Base-by-base conservation (phyloP, 805 yeast species). In the Kazachstania bromeliacearum region DNA sequence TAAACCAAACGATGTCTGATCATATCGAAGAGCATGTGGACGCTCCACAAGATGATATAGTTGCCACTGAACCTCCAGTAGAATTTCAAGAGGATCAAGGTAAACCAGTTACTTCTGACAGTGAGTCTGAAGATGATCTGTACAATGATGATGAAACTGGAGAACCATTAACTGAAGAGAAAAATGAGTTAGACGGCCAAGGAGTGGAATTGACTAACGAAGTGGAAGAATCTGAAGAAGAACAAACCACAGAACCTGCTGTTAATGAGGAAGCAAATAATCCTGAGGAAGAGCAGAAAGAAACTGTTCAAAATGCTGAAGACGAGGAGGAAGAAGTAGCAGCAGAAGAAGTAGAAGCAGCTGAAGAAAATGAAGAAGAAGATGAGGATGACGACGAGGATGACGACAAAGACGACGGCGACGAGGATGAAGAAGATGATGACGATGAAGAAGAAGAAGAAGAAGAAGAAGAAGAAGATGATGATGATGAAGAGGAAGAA, bases 381-480 rank as follows among this genome's bases (percentile, higher is more conserved):
- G 31, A 24, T 13, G 35, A 22, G 13, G 34, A 16, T 6, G 24
- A 14, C 1, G 30, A 25, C 5, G 33, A 40, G 23, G 27, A 27
- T 8, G 34, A 26, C 3, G 42, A 36, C n/a, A 22, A 31, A 8
- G 34, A 36, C 1, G 36, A 41, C 8, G 44, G 37, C 5, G 36
- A 31, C 15, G 53, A 50, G 5, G 46, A 45, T 17, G 45, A 42
- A 5, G 47, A 34, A 6, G 38, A 38, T 9, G 38, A 36, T 3
- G 33, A 35, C 2, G 33, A 37, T 8, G 39, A 37, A 14, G 46
- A 43, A 13, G 43, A 33, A 2, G 41, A 34, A 4, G 41, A 46
- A 3, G 49, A 43, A 4, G 50, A 43, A 2, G 47, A 41, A 7
- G 51, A 49, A 13, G 46, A 44, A 5, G 47, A 38, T 10, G 42